Evolutionary conservation across 306 rosid species (phyloP), one percentile per base, ranked within the genome.

Genomic region (Cicer bijugum): DNA sequence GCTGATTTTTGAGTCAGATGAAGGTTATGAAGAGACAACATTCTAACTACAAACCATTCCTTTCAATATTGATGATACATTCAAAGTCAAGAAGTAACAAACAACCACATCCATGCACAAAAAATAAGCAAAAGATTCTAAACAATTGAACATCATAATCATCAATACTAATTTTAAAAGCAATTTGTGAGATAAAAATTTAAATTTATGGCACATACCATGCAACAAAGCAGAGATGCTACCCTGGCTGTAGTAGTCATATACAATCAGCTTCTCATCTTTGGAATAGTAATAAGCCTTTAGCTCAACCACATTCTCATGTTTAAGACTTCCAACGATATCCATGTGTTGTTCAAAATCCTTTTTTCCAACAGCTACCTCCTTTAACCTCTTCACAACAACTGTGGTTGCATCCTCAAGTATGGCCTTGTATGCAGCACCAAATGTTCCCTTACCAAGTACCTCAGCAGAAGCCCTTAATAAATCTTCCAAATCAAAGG

Each of bases 381-480:
- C 98, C 78, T 92, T 92, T 77, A 92, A 75, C 82, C 98, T 84
- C 85, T 92, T 92, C 57, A 92, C 97, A 35, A 90, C 98, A 53
- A 92, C 97, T 0, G 86, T 68, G 56, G 91, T 81, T 35, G 88
- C 91, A 60, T 92, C 98, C 85, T 92, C 98, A 11, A 92, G 75
- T 23, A 85, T 79, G 0, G 96, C 98, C 80, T 82, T 92, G 50
- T 92, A 92, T 0, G 98, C 92, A 15, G 89, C 88, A 33, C 98
- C 98, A 82, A 89, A 92, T 8, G 96, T 89, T 66, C 98, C 97
- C 85, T 92, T 92, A 6, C 97, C 98, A 17, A 92, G 77, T 9
- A 92, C 92, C 86, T 92, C 98, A 53, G 97, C 98, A 43, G 98
- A 92, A 69, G 98, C 98, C 82, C 95, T 87, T 77, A 92, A 67